Percentiles rank a stretch among this genome's conserved stretches.
These are phyloP conservation scores for Penicilliopsis zonata DNA, from an alignment of 495 filamentous ascomycete genomes.

Conservation along the genomic window DNA sequence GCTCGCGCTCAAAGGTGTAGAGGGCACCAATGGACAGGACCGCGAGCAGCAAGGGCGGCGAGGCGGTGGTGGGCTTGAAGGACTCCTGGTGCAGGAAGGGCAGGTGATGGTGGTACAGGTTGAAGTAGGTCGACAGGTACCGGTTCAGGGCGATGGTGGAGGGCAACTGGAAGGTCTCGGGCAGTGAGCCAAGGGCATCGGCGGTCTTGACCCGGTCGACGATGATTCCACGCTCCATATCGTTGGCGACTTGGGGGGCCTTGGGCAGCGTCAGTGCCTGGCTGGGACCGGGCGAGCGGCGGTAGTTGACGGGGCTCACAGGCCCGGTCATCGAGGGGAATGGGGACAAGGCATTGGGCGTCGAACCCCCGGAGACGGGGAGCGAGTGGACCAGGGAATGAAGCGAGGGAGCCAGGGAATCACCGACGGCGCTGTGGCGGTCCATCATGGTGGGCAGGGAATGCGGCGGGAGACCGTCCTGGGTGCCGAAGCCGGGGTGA, in stretches of 20 bases:
- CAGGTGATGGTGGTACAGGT: slow-evolving; percentile 90
- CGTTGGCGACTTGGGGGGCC: slow-evolving; percentile 53
- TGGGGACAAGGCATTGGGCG: slow-evolving; percentile 72
- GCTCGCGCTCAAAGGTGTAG: slow-evolving; percentile 93
- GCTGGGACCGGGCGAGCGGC: slow-evolving; percentile 51
- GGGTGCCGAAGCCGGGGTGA: slow-evolving; percentile 51
- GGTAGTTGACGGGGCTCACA: slow-evolving; percentile 60
- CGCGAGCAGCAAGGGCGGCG: slow-evolving; percentile 74
- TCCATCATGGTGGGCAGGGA: slow-evolving; percentile 58
- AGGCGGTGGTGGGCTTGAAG: slow-evolving; percentile 65
- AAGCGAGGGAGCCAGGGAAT: slow-evolving; percentile 46
- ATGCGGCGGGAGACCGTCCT: slow-evolving; percentile 50
- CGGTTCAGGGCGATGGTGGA: slow-evolving; percentile 66
- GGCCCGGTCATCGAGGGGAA: slow-evolving; percentile 62
- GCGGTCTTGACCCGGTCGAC: slow-evolving; percentile 71
- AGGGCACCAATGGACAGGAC: slow-evolving; percentile 92
- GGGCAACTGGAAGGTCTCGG: slow-evolving; percentile 82
- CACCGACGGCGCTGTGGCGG: slow-evolving; percentile 43
- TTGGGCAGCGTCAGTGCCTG: slow-evolving; percentile 53
- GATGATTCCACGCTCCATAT: slow-evolving; percentile 72
- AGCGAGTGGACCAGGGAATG: slow-evolving; percentile 59
- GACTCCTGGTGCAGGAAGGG: slow-evolving; percentile 93
- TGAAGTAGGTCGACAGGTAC: slow-evolving; percentile 92
- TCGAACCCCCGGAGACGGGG: slow-evolving; percentile 57
- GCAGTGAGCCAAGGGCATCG: slow-evolving; percentile 71